These are phyloP conservation scores for Hypoxylon sp. DNA, from an alignment of 2,329 filamentous ascomycete species.

Conservation along the genomic window DNA sequence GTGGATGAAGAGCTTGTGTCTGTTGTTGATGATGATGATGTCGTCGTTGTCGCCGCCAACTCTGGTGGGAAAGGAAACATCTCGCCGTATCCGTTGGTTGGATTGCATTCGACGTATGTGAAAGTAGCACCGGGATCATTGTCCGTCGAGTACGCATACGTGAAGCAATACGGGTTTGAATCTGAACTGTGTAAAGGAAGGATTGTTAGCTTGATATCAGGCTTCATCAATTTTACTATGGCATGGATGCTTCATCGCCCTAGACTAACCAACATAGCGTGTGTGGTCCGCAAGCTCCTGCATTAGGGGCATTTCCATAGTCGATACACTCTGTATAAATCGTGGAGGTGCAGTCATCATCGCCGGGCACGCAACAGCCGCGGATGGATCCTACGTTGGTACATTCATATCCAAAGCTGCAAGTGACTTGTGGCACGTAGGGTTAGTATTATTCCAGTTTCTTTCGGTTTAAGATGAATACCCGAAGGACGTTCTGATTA, in stretches of 20 bases:
- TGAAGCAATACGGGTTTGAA: slow-evolving; percentile 47
- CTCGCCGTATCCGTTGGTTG: slow-evolving; percentile 46
- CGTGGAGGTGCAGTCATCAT: slow-evolving; percentile 47
- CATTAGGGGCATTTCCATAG: slow-evolving; percentile 38
- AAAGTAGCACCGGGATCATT: slow-evolving; percentile 44
- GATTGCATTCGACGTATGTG: slow-evolving; percentile 50
- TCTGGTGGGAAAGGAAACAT: slow-evolving; percentile 51
- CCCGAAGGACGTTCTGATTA: neutral
- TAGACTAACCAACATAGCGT: slow-evolving; percentile 53
- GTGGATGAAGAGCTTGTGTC: slow-evolving; percentile 5
- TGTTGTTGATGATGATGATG: slow-evolving; percentile 11
- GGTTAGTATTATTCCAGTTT: slow-evolving; percentile 24
- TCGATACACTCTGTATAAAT: slow-evolving; percentile 52
- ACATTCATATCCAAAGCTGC: slow-evolving; percentile 49
- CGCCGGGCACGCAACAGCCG: slow-evolving; percentile 49
- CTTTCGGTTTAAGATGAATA: neutral
- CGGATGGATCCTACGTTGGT: slow-evolving; percentile 50
- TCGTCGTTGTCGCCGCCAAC: slow-evolving; percentile 37
- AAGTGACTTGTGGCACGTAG: slow-evolving; percentile 48
- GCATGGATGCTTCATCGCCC: neutral
- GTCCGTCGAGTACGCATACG: slow-evolving; percentile 48
- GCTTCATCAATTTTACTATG: neutral
- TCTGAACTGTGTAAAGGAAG: slow-evolving; percentile 34
- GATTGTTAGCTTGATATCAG: slow-evolving; percentile 13
- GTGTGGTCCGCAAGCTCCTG: slow-evolving; percentile 47